A percentile compares a stretch with the other conserved stretches of the same genome.
phyloP scores from a whole-genome alignment of 2,329 filamentous ascomycete genomes.

The Aspergillus texensis region DNA sequence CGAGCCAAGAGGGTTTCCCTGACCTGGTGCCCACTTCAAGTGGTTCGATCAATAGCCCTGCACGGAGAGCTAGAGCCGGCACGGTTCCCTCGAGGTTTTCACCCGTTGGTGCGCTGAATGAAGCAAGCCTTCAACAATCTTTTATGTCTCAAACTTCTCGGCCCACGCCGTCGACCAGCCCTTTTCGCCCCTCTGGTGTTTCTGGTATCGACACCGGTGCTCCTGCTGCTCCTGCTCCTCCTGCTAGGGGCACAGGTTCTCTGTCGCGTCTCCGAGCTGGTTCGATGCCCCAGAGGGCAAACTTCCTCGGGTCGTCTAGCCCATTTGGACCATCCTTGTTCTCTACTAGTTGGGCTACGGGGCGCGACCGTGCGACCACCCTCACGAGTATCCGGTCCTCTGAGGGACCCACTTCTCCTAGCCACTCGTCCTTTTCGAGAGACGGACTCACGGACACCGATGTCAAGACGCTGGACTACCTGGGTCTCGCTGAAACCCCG shows the following conservation, averaged over 20 bases:
- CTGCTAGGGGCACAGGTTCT: slow-evolving; percentile 67
- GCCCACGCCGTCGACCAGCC: slow-evolving; percentile 82
- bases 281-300: slow-evolving; percentile 88
- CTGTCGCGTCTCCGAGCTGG: slow-evolving; percentile 86
- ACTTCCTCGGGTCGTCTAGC: slow-evolving; percentile 60
- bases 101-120: slow-evolving; percentile 67
- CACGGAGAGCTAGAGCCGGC: slow-evolving; percentile 82
- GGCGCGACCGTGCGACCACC: slow-evolving; percentile 82
- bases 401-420: slow-evolving; percentile 84
- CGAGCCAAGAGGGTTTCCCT: slow-evolving; percentile 87
- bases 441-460: slow-evolving; percentile 85
- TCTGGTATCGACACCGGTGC: slow-evolving; percentile 45
- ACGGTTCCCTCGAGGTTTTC: slow-evolving; percentile 96
- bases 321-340: slow-evolving; percentile 92
- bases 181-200: slow-evolving; percentile 69
- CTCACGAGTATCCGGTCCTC: slow-evolving; percentile 85
- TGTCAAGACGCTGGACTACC: slow-evolving; percentile 91
- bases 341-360: slow-evolving; percentile 78
- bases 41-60: slow-evolving; percentile 64
- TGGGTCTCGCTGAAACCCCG: slow-evolving; percentile 91
- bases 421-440: slow-evolving; percentile 81
- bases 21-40: slow-evolving; percentile 77
- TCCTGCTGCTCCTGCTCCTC: slow-evolving; percentile 39
- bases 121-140: slow-evolving; percentile 57
- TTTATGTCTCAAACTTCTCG: slow-evolving; percentile 77